Evolutionary conservation across 202 grass and related monocot species (phyloP).

Genomic region (Dendrocalamus latiflorus): DNA sequence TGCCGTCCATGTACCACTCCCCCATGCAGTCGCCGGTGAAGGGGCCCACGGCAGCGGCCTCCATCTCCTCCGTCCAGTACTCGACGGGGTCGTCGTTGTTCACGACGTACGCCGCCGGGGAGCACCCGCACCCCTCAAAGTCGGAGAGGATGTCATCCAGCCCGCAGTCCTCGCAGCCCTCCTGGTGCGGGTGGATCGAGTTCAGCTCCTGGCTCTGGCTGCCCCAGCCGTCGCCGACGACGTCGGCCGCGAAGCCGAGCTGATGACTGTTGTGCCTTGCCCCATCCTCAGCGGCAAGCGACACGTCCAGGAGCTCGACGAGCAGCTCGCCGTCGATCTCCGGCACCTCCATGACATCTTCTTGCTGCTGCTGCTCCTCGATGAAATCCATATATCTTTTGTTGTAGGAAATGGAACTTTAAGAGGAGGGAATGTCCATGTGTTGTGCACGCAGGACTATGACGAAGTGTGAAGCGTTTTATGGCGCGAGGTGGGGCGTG

Average conservation of each 20-base stretch:
- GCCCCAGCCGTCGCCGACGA: neutral
- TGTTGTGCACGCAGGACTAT: neutral
- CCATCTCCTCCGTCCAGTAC: constrained; percentile 34
- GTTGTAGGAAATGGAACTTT: neutral
- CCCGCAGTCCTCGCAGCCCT: constrained; percentile 49
- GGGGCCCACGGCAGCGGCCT: neutral
- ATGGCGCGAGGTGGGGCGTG: constrained; percentile 17
- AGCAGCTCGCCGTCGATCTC: constrained; percentile 36
- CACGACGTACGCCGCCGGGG: constrained; percentile 15
- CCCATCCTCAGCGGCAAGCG: neutral
- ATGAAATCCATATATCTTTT: neutral
- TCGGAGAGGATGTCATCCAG: constrained; percentile 38
- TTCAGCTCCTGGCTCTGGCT: neutral
- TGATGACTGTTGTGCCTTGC: neutral
- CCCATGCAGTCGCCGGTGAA: constrained; percentile 16
- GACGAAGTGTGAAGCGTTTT: neutral
- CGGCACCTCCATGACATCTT: constrained; percentile 11
- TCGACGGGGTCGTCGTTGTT: constrained; percentile 13
- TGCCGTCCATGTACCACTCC: constrained; percentile 52
- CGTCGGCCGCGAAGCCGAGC: neutral
- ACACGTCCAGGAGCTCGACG: constrained; percentile 29
- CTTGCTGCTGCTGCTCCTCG: neutral
- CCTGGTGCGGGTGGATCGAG: constrained; percentile 31
- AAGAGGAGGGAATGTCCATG: neutral
- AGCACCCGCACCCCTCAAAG: constrained; percentile 16